Evolutionary conservation across 495 filamentous ascomycete genomes (phyloP), one percentile per base, ranked within the genome.

Genomic region (Glonium stellatum): DNA sequence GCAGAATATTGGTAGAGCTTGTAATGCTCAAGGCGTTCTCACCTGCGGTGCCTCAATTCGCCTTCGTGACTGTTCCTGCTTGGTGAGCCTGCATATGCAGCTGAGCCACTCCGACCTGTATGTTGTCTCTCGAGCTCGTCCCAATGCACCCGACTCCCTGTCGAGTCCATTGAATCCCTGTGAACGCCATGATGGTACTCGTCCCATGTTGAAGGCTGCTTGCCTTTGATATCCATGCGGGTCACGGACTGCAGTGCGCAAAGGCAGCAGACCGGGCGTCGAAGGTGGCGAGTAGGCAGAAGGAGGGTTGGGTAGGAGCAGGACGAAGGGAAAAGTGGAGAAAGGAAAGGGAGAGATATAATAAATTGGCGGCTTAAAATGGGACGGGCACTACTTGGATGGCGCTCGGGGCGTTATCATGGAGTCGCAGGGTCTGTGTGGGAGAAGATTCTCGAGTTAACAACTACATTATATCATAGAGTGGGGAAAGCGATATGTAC

Each of bases 191-290:
- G 67, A 41, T 75, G 69, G 57, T 76, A 76, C 31, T 83, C 77
- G 65, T 79, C 78, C 80, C 80, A 84, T 52, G 71, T 81, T 19
- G 77, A 70, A 12, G 79, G 79, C 49, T 62, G 67, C 55, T 70
- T 73, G 21, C 65, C 61, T 48, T 53, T 59, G 49, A 62, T 65
- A 49, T 63, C 64, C 64, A 63, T 66, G 42, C 6, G 25, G 44
- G 47, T 37, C 11, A 31, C 21, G 42, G 60, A 22, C 27, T 31
- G 3, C 6, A 31, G 27, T 6, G 3, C 6, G 6, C 27, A 3
- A 31, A 6, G 27, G 27, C 27, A 31, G 27, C 27, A 31, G 3
- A 31, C 27, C 6, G 15, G 44, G 5, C 9, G 13, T 1, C 1
- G 18, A 48, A n/a, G 22, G 44, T 22, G 9, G 44, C 18, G 44